A percentile compares a stretch with the other conserved stretches of the same genome.
Conservation (phyloP, 345 rosid genomes). For the Eucalyptus pauciflora region DNA sequence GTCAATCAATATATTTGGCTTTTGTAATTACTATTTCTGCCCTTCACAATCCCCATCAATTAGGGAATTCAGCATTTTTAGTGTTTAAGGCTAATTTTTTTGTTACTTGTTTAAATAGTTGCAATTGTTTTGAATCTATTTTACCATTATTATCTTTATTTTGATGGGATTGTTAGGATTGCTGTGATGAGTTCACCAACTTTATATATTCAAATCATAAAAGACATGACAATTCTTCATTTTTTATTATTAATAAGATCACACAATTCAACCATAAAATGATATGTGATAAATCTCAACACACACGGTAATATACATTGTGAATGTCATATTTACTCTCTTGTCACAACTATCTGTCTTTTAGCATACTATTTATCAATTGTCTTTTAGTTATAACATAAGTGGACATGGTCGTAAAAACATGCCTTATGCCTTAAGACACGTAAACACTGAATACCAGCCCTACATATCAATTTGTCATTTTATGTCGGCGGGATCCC, state of each 20-base stretch:
- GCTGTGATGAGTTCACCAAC: fast-evolving
- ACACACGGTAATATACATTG: fast-evolving
- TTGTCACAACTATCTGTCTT: neutral
- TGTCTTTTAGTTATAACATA: no score
- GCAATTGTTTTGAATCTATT: fast-evolving
- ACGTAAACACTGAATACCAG: no score
- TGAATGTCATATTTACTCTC: neutral
- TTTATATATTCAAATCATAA: fast-evolving
- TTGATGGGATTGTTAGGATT: neutral
- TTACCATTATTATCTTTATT: neutral
- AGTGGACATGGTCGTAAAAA: no score
- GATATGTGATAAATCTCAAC: neutral
- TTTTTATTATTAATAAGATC: neutral
- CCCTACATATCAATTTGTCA: no score
- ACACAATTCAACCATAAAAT: fast-evolving
- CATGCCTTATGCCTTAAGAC: no score
- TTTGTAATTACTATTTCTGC: neutral
- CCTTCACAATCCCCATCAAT: neutral
- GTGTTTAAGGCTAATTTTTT: neutral
- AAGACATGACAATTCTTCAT: fast-evolving
- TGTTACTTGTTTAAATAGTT: neutral
- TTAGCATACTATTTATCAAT: no score
- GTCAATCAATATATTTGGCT: neutral
- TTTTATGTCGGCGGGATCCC: no score
- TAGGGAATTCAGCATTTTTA: neutral